A percentile compares a stretch with the other conserved stretches of the same genome.
These are phyloP conservation scores for Glarea lozoyensis DNA, from an alignment of 495 filamentous ascomycete species.

Conservation along the genomic window DNA sequence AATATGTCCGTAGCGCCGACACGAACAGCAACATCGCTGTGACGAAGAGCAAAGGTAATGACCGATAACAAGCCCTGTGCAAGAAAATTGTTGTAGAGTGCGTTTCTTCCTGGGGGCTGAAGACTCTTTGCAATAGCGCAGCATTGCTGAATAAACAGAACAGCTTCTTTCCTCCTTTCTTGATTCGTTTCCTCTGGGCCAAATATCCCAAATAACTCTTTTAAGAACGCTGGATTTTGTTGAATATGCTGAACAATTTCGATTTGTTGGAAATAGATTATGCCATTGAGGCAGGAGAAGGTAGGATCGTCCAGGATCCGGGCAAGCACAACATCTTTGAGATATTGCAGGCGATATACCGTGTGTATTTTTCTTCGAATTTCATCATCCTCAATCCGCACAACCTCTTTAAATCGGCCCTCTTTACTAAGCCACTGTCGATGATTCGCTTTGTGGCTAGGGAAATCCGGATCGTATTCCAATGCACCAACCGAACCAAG, in stretches of 20 bases:
- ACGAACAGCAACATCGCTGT: conserved; percentile 73
- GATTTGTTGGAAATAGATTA: conserved; percentile 98
- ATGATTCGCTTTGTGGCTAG: conserved; percentile 97
- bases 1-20: conserved; percentile 92
- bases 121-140: conserved; percentile 91
- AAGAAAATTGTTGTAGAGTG: conserved; percentile 84
- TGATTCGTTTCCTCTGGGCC: conserved; percentile 50
- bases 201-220: conserved; percentile 88
- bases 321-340: conserved; percentile 97
- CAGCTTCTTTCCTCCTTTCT: conserved; percentile 82
- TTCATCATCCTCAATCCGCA: conserved; percentile 71
- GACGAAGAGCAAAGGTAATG: conserved; percentile 83
- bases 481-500: conserved; percentile 91
- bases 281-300: conserved; percentile 92
- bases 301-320: conserved; percentile 96
- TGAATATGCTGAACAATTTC: conserved; percentile 94
- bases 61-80: conserved; percentile 77
- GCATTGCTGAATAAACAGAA: conserved; percentile 94
- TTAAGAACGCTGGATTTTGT: conserved; percentile 63
- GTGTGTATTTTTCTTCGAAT: conserved; percentile 89
- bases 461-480: conserved; percentile 98
- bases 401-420: conserved; percentile 91
- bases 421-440: conserved; percentile 84
- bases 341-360: conserved; percentile 90
- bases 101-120: conserved; percentile 69